Conservation (phyloP, 768 basidiomycete species). For the Nidularia sp. region DNA sequence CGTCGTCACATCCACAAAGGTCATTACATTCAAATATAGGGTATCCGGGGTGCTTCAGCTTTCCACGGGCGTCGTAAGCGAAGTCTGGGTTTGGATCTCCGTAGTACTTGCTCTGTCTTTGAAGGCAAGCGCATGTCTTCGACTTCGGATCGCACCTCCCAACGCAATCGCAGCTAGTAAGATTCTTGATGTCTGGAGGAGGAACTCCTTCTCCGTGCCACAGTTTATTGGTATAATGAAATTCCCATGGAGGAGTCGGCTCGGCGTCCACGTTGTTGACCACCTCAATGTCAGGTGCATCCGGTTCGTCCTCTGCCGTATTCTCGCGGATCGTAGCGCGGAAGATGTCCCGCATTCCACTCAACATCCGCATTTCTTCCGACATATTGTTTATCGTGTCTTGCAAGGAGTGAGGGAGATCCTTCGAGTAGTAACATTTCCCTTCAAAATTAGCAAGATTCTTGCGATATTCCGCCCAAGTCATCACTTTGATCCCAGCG, state of each 20-base stretch:
- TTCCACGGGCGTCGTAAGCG: slow-evolving; percentile 61
- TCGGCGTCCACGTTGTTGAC: slow-evolving; percentile 66
- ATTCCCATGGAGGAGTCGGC: slow-evolving; percentile 79
- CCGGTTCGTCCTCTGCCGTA: slow-evolving; percentile 61
- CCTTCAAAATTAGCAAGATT: slow-evolving; percentile 26
- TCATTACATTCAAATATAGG: slow-evolving; percentile 89
- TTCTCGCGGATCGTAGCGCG: slow-evolving; percentile 63
- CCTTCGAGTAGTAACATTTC: slow-evolving; percentile 31
- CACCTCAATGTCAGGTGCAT: slow-evolving; percentile 65
- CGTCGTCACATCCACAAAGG: slow-evolving; percentile 74
- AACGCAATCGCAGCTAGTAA: slow-evolving; percentile 70
- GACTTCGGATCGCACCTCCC: slow-evolving; percentile 74
- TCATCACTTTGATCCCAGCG: slow-evolving; percentile 31
- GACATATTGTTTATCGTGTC: slow-evolving; percentile 61
- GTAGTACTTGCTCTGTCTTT: slow-evolving; percentile 44
- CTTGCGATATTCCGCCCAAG: slow-evolving; percentile 31
- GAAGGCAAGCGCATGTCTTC: slow-evolving; percentile 68
- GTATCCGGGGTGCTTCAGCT: slow-evolving; percentile 41
- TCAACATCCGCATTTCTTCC: slow-evolving; percentile 30
- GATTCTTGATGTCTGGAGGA: slow-evolving; percentile 50
- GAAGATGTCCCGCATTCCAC: slow-evolving; percentile 50
- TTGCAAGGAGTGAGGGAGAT: slow-evolving; percentile 62
- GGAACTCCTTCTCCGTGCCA: slow-evolving; percentile 71
- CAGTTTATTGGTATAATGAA: slow-evolving; percentile 81
- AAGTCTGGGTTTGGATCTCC: slow-evolving; percentile 43